phyloP scores from a whole-genome alignment of 2,329 filamentous ascomycete genomes.

The Leptosphaerulina australis region DNA sequence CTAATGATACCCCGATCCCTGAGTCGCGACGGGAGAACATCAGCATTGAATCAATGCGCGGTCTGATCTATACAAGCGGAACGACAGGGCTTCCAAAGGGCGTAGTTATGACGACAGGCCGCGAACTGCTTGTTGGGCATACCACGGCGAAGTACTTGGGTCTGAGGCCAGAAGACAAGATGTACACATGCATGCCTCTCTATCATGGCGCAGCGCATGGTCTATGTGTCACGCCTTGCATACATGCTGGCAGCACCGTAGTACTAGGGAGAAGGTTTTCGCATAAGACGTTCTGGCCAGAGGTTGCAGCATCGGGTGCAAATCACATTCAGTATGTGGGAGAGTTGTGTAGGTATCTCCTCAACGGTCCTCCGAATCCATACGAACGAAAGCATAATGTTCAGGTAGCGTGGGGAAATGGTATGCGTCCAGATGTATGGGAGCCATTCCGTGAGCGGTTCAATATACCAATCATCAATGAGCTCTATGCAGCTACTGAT shows the following conservation, averaged over 20 bases:
- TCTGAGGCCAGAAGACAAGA: constrained; percentile 35
- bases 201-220: constrained; percentile 46
- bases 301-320: constrained; percentile 40
- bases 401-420: constrained; percentile 48
- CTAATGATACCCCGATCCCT: constrained; percentile 31
- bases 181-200: constrained; percentile 50
- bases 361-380: constrained; percentile 42
- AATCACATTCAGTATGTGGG: constrained; percentile 49
- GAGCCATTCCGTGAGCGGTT: constrained; percentile 49
- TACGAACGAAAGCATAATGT: constrained; percentile 44
- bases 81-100: constrained; percentile 47
- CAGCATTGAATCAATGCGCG: constrained; percentile 34
- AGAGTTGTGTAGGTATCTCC: constrained; percentile 46
- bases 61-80: constrained; percentile 46
- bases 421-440: constrained; percentile 52
- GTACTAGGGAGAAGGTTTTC: constrained; percentile 42
- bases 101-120: constrained; percentile 35
- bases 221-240: constrained; percentile 36
- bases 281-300: constrained; percentile 48
- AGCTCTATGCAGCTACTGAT: constrained; percentile 51
- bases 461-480: constrained; percentile 47
- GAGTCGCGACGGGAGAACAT: constrained; percentile 31
- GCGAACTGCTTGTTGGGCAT: constrained; percentile 37
- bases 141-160: constrained; percentile 32
- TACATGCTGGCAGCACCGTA: constrained; percentile 43